Base-by-base conservation (phyloP, 106 monocot species). In the Vanilla planifolia region DNA sequence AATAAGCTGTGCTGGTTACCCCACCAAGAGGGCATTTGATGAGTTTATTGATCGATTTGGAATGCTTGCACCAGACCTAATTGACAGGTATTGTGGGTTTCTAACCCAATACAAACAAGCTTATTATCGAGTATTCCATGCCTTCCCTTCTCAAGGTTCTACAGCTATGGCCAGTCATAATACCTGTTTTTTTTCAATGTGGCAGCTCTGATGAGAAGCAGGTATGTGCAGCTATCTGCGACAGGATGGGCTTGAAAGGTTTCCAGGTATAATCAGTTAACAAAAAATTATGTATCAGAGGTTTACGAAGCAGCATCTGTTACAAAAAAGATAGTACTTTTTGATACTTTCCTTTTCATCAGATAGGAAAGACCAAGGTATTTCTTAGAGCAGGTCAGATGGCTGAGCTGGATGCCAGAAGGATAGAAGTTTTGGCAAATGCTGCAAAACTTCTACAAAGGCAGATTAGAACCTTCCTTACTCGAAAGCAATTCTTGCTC, bases 301-400 rank as follows among this genome's bases (percentile, higher is more conserved):
- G 51, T 14, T 36, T 59, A 21, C 58, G 23, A 4, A 29, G 21
- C 40, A 44, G 39, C 10, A 63, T 43, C 34, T 34, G 0, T 36
- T 35, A 37, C 43, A 28, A 58, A 11, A 24, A 29, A 51, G 8
- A 39, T 6, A 55, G 14, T 51, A 28, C 5, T 17, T 44, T 22
- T 15, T 51, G 14, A 44, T 16, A 24, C 25, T 19, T 1, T 21
- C 62, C 37, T 60, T 55, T 57, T 19, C 32, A 66, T 57, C 81
- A 99, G 98, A 99, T 92, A 69, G 98, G 98, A 46, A 99, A 99
- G 72, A 85, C 79, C 55, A 99, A 99, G 65, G 82, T 99, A 42
- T 99, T 99, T 55, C 88, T 99, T 2, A 88, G 98, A 82, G 98
- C 98, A 41, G 98, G 98, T 22, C 98, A 99, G 75, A 99, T 99